phyloP scores from a whole-genome alignment of 345 rosid species.

The Dipteronia sinensis region DNA sequence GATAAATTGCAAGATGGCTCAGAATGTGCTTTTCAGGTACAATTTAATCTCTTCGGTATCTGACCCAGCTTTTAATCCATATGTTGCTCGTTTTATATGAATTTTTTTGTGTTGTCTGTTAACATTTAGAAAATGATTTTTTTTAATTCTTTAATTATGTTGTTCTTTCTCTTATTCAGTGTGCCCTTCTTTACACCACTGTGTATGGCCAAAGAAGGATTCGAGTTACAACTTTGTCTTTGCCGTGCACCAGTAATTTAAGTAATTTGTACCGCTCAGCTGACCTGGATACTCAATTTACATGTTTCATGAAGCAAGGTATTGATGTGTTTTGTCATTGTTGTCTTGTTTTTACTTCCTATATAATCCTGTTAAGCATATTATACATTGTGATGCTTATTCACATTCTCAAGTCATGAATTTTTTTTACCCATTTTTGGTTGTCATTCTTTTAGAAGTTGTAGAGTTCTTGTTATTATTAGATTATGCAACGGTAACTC shows the following conservation, averaged over 20 bases:
- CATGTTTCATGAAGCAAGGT: conserved; percentile 98
- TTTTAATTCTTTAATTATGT: conserved; percentile 13
- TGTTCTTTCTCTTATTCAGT: conserved; percentile 50
- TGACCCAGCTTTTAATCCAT: conserved; percentile 1
- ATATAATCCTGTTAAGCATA: not conserved
- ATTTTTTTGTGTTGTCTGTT: conserved; percentile 15
- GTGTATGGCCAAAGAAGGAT: conserved; percentile 95
- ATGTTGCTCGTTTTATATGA: conserved; percentile 6
- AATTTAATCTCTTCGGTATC: conserved; percentile 20
- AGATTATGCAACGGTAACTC: conserved; percentile 5
- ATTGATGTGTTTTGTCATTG: conserved; percentile 16
- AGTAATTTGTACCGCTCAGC: conserved; percentile 92
- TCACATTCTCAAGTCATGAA: not conserved
- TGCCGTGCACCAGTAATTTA: conserved; percentile 88
- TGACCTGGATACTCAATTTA: conserved; percentile 93
- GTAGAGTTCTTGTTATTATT: not conserved
- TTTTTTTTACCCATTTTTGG: not conserved
- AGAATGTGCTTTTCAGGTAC: conserved; percentile 93
- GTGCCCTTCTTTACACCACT: conserved; percentile 96
- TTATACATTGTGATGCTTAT: not conserved
- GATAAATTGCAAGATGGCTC: conserved; percentile 95
- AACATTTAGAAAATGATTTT: not conserved
- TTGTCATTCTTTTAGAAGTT: not conserved
- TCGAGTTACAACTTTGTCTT: conserved; percentile 81
- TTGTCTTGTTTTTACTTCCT: not conserved